phyloP scores from a whole-genome alignment of 2,329 filamentous ascomycete species.

The Ilyonectria sp. region DNA sequence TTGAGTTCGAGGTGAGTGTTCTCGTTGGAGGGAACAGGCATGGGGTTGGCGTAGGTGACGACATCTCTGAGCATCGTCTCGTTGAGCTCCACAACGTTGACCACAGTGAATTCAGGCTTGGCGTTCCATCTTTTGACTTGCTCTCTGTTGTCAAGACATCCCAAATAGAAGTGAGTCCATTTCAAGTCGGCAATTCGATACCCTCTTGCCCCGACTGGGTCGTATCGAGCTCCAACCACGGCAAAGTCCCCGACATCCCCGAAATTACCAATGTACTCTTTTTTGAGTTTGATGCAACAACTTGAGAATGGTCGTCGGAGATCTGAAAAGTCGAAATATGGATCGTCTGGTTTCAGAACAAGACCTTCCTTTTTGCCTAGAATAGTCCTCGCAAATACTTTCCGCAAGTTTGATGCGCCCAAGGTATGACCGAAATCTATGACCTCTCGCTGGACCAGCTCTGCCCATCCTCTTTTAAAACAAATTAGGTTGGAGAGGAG shows the following conservation, averaged over 20 bases:
- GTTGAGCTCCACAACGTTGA: constrained; percentile 74
- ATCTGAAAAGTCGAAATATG: constrained; percentile 77
- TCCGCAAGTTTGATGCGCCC: constrained; percentile 69
- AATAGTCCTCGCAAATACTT: constrained; percentile 78
- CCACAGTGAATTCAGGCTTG: constrained; percentile 75
- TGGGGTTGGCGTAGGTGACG: constrained; percentile 62
- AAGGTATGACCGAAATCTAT: constrained; percentile 74
- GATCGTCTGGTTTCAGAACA: constrained; percentile 84
- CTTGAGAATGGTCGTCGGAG: constrained; percentile 56
- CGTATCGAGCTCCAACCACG: constrained; percentile 81
- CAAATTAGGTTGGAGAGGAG: constrained; percentile 70
- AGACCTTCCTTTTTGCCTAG: constrained; percentile 80
- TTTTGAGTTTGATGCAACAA: constrained; percentile 87
- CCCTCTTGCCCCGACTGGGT: constrained; percentile 72
- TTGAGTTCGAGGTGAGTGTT: constrained; percentile 62
- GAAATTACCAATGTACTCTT: constrained; percentile 83
- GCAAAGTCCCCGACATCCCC: constrained; percentile 90
- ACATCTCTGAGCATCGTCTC: constrained; percentile 67
- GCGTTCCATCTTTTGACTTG: constrained; percentile 66
- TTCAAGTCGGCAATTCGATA: constrained; percentile 68
- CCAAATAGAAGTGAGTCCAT: constrained; percentile 88
- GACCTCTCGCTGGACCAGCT: constrained; percentile 76
- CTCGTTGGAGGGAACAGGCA: constrained; percentile 54
- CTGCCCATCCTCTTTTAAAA: constrained; percentile 72
- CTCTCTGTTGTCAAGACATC: constrained; percentile 79